A percentile compares a stretch with the other conserved stretches of the same genome.
These are phyloP conservation scores for Rhodamnia rubescens DNA, from an alignment of 345 rosid species.

Conservation along the genomic window DNA sequence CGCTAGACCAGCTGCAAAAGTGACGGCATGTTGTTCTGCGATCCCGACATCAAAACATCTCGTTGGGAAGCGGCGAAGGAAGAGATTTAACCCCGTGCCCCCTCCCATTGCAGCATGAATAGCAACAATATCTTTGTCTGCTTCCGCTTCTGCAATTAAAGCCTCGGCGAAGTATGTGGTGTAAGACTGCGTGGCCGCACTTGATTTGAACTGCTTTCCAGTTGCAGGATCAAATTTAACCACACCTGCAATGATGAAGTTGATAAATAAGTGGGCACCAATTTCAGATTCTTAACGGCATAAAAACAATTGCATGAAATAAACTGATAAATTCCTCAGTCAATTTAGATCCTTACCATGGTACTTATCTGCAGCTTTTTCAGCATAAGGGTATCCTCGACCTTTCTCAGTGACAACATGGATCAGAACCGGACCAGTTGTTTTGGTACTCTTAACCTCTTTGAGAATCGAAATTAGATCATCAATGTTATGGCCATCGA, in stretches of 20 bases:
- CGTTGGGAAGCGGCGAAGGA: conserved; percentile 75
- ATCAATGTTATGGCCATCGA: conserved; percentile 89
- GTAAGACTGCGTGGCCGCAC: conserved; percentile 54
- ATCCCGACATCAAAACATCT: conserved; percentile 96
- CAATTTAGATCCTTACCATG: conserved; percentile 40
- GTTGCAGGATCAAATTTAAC: conserved; percentile 87
- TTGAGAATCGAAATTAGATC: conserved; percentile 77
- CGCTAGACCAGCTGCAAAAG: conserved; percentile 96
- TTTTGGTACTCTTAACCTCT: conserved; percentile 87
- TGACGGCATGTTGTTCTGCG: conserved; percentile 97
- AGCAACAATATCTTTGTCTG: conserved; percentile 71
- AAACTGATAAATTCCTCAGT: background rate
- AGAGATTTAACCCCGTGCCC: conserved; percentile 84
- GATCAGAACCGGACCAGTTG: conserved; percentile 87
- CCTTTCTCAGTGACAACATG: conserved; percentile 99
- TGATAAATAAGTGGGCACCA: background rate
- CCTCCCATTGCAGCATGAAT: conserved; percentile 99
- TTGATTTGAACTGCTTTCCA: conserved; percentile 85
- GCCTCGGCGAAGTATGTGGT: conserved; percentile 96
- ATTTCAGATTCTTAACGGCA: background rate
- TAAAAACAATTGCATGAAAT: background rate
- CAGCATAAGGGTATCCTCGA: conserved; percentile 96
- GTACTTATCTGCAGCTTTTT: conserved; percentile 91
- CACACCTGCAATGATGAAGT: conserved; percentile 48
- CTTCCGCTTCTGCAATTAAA: conserved; percentile 87